Evolutionary conservation across 495 filamentous ascomycete genomes (phyloP), one percentile per base, ranked within the genome.

Genomic region (Penicillium crystallinum): DNA sequence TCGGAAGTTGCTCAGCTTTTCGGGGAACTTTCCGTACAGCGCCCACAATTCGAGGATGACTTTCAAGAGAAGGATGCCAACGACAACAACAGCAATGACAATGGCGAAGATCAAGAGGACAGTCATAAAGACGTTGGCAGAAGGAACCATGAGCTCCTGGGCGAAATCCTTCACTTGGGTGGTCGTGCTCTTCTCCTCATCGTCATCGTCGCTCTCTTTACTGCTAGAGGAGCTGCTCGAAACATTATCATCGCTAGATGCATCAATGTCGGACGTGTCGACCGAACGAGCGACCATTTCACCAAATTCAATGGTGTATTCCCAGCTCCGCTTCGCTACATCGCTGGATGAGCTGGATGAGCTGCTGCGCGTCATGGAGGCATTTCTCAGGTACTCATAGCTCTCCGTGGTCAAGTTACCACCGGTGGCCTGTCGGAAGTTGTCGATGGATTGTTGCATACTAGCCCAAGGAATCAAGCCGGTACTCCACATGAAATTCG

Each of bases 91-190:
- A 4, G 83, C 93, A 46, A 97, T 77, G 23, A 95, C 79, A 55
- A 96, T 91, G 53, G 88, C 87, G 50, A 93, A 95, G 44, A 97
- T 79, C 43, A 97, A 70, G 1, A 97, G 75, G 6, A 96, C 83
- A 1, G 93, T 96, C 92, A 98, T 95, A 70, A 98, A 98, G 7
- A 89, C 91, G 68, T 97, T 93, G 9, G 88, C 83, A 46, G 87
- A 81, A 7, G 93, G 93, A 48, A 98, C 87, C 49, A 78, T 78
- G 19, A 96, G 77, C 63, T 91, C 77, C 56, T 96, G 81, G 19
- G 81, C 83, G 59, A 88, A 89, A 2, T 77, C 84, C 64, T 89
- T 77, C 46, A 97, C 84, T 41, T 89, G 89, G 11, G 74, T 69
- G 15, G 91, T 81, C 25, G 73, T 60, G 39, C 77, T 72, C 3